Base-by-base conservation (phyloP, 768 basidiomycete species). In the Nevesoporus exiguus region DNA sequence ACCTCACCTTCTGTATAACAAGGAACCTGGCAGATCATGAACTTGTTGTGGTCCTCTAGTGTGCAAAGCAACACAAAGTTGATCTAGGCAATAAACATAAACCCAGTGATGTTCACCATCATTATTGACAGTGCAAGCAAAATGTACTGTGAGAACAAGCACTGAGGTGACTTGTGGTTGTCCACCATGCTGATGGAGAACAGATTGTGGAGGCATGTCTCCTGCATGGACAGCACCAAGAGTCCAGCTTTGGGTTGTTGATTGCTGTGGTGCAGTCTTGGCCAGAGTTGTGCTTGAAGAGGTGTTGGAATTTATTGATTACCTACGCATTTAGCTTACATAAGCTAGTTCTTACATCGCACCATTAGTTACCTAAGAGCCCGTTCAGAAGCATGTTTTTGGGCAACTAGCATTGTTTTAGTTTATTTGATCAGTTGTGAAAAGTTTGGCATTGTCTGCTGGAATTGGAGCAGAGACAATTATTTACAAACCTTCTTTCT, bases 1-100 rank as follows among this genome's bases (percentile, higher is more conserved):
- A 76, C 68, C 58, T 94, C 89, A 59, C 94, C 96, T 78, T 98
- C 96, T 3, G 96, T 98, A 69, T 98, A 98, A 80, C 96, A 98
- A 27, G 96, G 96, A 0, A 98, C 93, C 66, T 98, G 96, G 68
- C 95, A 98, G 62, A 96, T 92, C 58, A 97, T 89, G 61, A 97
- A 96, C 73, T 97, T 96, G 76, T 97, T 93, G 67, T 94, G 93
- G 62, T 94, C 90, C 72, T 96, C 94, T 0, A 93, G 94, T 7
- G 90, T 88, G 52, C 92, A 83, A 17, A 83, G 70, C 3, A 86
- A 74, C 44, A 83, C 82, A 66, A 97, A 92, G 71, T 91, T 88
- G 69, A 96, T 77, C 0, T 92, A 93, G 2, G 92, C 91, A 56
- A 97, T 74, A 76, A 96, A 96, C 73, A 96, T 98, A 86, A 96